These are phyloP conservation scores for Starmerella roubikii DNA, from an alignment of 805 yeast genomes.

Conservation along the genomic window DNA sequence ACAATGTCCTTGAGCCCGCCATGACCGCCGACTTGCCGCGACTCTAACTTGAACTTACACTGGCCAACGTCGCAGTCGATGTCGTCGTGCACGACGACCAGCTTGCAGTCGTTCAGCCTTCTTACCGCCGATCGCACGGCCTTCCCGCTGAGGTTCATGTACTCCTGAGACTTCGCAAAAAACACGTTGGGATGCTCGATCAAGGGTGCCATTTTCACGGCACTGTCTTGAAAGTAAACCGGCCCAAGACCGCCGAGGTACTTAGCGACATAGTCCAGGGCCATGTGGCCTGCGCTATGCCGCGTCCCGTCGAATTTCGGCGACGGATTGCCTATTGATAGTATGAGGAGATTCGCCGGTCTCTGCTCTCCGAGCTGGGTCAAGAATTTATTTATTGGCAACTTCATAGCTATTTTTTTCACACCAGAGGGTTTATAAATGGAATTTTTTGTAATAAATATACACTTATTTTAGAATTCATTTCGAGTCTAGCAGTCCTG, in stretches of 20 bases:
- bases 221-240: not conserved
- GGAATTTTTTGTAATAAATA: not conserved
- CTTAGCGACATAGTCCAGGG: slow-evolving; percentile 28
- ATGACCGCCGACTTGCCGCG: slow-evolving; percentile 64
- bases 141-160: slow-evolving; percentile 63
- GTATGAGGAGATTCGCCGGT: slow-evolving; percentile 11
- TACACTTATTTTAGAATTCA: not conserved
- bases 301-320: slow-evolving; percentile 45
- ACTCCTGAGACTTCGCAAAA: slow-evolving; percentile 40
- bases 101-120: slow-evolving; percentile 5
- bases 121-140: slow-evolving; percentile 27
- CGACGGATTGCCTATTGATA: slow-evolving; percentile 69
- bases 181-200: slow-evolving; percentile 23
- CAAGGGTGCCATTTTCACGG: slow-evolving; percentile 8
- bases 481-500: slow-evolving; percentile 9
- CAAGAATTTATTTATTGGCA: slow-evolving; percentile 19
- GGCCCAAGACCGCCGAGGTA: slow-evolving; percentile 10
- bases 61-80: slow-evolving; percentile 53
- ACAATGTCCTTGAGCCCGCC: slow-evolving; percentile 66
- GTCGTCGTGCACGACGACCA: slow-evolving; percentile 70
- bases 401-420: not conserved
- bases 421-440: too few species aligned
- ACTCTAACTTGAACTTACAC: slow-evolving; percentile 45
- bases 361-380: slow-evolving; percentile 7
- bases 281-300: slow-evolving; percentile 64